A percentile compares a stretch with the other conserved stretches of the same genome.
phyloP scores from a whole-genome alignment of 1,284 basidiomycete species.

The Phaffia rhodozyma region DNA sequence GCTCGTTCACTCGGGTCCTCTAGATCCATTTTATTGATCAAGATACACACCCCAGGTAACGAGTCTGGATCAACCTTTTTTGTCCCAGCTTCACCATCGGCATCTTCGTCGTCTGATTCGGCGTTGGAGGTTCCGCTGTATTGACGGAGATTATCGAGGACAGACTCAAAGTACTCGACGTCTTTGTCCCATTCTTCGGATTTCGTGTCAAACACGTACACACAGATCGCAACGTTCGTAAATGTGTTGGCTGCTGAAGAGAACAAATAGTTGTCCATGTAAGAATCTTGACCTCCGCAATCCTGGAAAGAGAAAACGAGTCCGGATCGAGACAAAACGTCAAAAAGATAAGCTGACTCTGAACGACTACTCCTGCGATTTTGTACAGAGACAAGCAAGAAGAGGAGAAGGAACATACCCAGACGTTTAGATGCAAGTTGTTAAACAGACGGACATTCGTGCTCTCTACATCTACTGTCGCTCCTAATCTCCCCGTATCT shows the following conservation, averaged over 20 bases:
- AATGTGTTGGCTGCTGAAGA: slow-evolving; percentile 86
- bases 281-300: slow-evolving; percentile 93
- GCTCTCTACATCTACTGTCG: slow-evolving; percentile 95
- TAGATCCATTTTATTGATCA: slow-evolving; percentile 93
- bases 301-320: slow-evolving; percentile 57
- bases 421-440: slow-evolving; percentile 56
- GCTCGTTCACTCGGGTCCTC: slow-evolving; percentile 47
- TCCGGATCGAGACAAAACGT: neutral
- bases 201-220: slow-evolving; percentile 79
- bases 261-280: slow-evolving; percentile 91
- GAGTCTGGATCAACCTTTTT: slow-evolving; percentile 14
- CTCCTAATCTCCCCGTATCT: slow-evolving; percentile 79
- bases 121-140: neutral
- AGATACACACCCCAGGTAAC: slow-evolving; percentile 73
- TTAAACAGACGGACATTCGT: slow-evolving; percentile 95
- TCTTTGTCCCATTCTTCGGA: slow-evolving; percentile 51
- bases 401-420: slow-evolving; percentile 18
- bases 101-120: slow-evolving; percentile 20
- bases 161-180: slow-evolving; percentile 75
- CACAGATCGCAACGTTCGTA: slow-evolving; percentile 87
- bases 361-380: neutral
- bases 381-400: neutral
- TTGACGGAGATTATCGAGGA: slow-evolving; percentile 62
- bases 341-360: neutral
- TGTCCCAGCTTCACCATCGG: slow-evolving; percentile 4